phyloP scores from a whole-genome alignment of 768 basidiomycete genomes.

The Termitomyces sp. region DNA sequence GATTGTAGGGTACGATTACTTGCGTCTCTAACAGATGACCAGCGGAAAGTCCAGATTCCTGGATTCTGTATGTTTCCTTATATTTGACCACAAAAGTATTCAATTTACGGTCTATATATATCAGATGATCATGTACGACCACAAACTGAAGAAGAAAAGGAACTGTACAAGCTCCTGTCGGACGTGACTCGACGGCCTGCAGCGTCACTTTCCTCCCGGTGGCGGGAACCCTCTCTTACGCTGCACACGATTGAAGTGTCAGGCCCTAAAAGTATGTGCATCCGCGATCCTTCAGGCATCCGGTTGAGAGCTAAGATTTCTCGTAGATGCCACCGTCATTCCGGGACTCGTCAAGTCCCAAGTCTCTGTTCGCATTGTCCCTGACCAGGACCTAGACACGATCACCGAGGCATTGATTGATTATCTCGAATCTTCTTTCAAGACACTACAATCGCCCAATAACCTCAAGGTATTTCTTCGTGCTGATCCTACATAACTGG shows the following conservation, averaged over 20 bases:
- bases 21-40: slow-evolving; percentile 55
- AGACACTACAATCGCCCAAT: slow-evolving; percentile 60
- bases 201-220: slow-evolving; percentile 65
- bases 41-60: slow-evolving; percentile 62
- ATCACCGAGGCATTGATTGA: slow-evolving; percentile 57
- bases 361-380: slow-evolving; percentile 89
- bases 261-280: slow-evolving; percentile 66
- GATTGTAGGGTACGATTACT: slow-evolving; percentile 67
- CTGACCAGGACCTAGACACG: slow-evolving; percentile 77
- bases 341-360: slow-evolving; percentile 80
- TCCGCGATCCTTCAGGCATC: background rate
- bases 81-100: background rate
- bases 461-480: slow-evolving; percentile 46
- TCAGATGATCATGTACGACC: slow-evolving; percentile 74
- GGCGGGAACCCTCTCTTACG: slow-evolving; percentile 88
- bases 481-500: background rate
- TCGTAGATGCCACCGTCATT: slow-evolving; percentile 79
- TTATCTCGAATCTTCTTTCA: slow-evolving; percentile 56
- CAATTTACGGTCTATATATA: background rate
- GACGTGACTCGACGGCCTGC: slow-evolving; percentile 62
- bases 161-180: slow-evolving; percentile 64
- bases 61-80: slow-evolving; percentile 64
- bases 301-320: background rate
- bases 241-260: slow-evolving; percentile 82
- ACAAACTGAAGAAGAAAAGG: slow-evolving; percentile 59